Evolutionary conservation across 2,329 filamentous ascomycete species (phyloP).

Genomic region (Teratosphaeria viscida): DNA sequence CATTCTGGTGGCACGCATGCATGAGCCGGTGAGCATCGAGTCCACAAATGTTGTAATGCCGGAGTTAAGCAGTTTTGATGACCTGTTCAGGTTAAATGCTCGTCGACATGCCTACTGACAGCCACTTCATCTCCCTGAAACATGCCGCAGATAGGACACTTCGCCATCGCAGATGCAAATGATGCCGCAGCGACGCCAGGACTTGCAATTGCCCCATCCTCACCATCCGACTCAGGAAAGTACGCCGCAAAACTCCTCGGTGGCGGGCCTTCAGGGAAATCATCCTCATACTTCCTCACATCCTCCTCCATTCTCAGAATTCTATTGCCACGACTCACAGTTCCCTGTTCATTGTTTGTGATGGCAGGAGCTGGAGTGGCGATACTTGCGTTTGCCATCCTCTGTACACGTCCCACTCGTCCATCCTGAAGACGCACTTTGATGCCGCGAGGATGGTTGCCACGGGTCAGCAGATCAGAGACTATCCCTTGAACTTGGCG

Average conservation of each 20-base stretch:
- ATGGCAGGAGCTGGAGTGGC: background rate
- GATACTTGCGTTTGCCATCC: constrained; percentile 30
- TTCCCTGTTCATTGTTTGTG: background rate
- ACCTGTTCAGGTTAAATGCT: constrained; percentile 36
- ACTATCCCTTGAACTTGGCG: constrained; percentile 58
- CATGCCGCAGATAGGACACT: constrained; percentile 54
- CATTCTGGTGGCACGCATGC: background rate
- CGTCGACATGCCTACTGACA: constrained; percentile 56
- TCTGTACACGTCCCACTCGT: constrained; percentile 63
- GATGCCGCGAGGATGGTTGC: constrained; percentile 67
- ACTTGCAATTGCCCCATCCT: constrained; percentile 3
- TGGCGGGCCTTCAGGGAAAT: constrained; percentile 12
- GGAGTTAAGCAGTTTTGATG: background rate
- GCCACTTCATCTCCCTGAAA: constrained; percentile 61
- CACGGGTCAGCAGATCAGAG: constrained; percentile 57
- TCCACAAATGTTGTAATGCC: background rate
- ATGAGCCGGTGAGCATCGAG: background rate
- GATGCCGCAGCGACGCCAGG: constrained; percentile 8
- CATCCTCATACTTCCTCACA: constrained; percentile 6
- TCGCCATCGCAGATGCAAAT: constrained; percentile 21
- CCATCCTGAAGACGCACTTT: constrained; percentile 63
- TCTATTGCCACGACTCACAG: background rate
- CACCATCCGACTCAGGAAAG: constrained; percentile 15
- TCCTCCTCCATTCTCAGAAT: constrained; percentile 5
- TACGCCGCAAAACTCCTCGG: constrained; percentile 19